These are phyloP conservation scores for Venturia oleaginea DNA, from an alignment of 2,329 filamentous ascomycete species.

Conservation along the genomic window DNA sequence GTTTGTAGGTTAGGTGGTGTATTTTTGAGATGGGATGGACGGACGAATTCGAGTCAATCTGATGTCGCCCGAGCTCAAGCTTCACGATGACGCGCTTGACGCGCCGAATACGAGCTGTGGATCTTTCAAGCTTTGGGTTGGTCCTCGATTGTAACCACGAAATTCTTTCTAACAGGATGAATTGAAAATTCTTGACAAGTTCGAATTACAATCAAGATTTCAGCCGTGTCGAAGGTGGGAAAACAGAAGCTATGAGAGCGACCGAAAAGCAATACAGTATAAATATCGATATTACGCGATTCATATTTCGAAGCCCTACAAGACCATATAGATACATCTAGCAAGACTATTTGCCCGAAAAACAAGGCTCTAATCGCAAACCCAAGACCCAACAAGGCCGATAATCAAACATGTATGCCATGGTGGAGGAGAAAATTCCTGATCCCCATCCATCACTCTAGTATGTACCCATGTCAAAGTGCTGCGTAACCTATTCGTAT, in stretches of 20 bases:
- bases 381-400: neutral
- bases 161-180: too few relatives aligned
- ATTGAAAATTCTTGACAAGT: too few relatives aligned
- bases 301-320: neutral
- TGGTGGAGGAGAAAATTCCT: neutral
- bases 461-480: neutral
- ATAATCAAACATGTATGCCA: slow-evolving; percentile 3
- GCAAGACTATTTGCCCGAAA: neutral
- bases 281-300: neutral
- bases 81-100: neutral
- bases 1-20: neutral
- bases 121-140: neutral
- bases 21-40: neutral
- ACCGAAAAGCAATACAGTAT: neutral
- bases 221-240: neutral
- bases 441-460: slow-evolving; percentile 1
- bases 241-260: neutral
- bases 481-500: slow-evolving; percentile 6
- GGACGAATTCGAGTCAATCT: neutral
- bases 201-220: neutral
- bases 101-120: neutral
- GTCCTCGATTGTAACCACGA: neutral
- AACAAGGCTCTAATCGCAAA: neutral
- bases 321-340: neutral
- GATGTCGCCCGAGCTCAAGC: neutral